Evolutionary conservation across 176 grass and related monocot genomes (phyloP).

Genomic region (Triticum urartu): DNA sequence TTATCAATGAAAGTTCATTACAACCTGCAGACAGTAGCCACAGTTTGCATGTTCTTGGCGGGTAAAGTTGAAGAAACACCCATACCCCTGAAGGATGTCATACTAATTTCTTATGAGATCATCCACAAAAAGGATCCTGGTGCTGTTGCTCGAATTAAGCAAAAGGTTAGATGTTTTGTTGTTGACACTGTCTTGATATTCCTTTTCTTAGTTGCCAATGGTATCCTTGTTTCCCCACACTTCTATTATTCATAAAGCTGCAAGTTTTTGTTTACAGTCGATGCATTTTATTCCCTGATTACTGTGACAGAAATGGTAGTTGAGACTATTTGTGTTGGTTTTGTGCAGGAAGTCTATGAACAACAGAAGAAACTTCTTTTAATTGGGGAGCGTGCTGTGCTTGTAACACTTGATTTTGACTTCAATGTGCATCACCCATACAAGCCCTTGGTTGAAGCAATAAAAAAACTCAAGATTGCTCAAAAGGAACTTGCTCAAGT

Average conservation of each 20-base stretch:
- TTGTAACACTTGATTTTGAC: slow-evolving; percentile 86
- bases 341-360: slow-evolving; percentile 87
- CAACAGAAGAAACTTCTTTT: slow-evolving; percentile 96
- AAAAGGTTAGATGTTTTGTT: slow-evolving; percentile 52
- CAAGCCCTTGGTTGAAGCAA: slow-evolving; percentile 89
- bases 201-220: not conserved
- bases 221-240: not conserved
- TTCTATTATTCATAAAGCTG: not conserved
- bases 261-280: not conserved
- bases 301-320: not conserved
- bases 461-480: slow-evolving; percentile 88
- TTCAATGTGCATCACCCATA: slow-evolving; percentile 88
- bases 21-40: slow-evolving; percentile 72
- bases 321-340: slow-evolving; percentile 5
- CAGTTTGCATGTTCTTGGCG: slow-evolving; percentile 97
- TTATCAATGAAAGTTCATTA: slow-evolving; percentile 14
- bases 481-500: slow-evolving; percentile 95
- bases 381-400: slow-evolving; percentile 77
- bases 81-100: slow-evolving; percentile 80
- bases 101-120: slow-evolving; percentile 92
- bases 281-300: slow-evolving; percentile 1
- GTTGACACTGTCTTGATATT: not conserved
- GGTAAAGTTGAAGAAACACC: slow-evolving; percentile 98
- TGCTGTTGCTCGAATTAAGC: slow-evolving; percentile 76
- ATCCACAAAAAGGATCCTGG: slow-evolving; percentile 91